phyloP scores from a whole-genome alignment of 208 protist genomes.

The Angomonas deanei region DNA sequence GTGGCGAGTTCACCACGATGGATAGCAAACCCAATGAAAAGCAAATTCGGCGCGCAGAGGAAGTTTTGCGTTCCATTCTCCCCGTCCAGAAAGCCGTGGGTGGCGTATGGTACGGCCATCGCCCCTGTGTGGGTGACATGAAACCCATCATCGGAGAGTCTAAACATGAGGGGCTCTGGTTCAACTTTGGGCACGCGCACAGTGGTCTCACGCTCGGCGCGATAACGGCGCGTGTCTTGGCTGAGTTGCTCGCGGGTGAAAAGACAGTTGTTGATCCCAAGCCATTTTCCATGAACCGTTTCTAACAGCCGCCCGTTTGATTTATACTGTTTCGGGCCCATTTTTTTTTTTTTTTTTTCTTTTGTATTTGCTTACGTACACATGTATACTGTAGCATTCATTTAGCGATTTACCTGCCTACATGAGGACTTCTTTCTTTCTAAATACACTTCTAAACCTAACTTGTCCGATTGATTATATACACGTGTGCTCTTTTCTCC shows the following conservation, averaged over 20 bases:
- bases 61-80: slow-evolving; percentile 9
- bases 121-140: slow-evolving; percentile 22
- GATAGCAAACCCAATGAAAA: slow-evolving; percentile 13
- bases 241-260: slow-evolving; percentile 19
- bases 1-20: slow-evolving; percentile 18
- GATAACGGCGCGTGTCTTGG: slow-evolving; percentile 14
- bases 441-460: not conserved
- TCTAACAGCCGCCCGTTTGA: not conserved
- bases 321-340: not conserved
- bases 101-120: slow-evolving; percentile 17
- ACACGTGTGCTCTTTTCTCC: not conserved
- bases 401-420: not conserved
- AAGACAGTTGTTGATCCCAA: slow-evolving; percentile 16
- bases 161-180: slow-evolving; percentile 16
- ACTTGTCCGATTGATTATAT: not conserved
- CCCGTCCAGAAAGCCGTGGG: slow-evolving; percentile 15
- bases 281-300: slow-evolving; percentile 17
- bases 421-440: not conserved
- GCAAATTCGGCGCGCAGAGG: slow-evolving; percentile 12
- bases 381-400: not conserved
- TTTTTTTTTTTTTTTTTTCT: not conserved
- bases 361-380: slow-evolving; percentile 1
- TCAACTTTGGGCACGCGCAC: slow-evolving; percentile 19
- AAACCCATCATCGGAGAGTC: slow-evolving; percentile 27
- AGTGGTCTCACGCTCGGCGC: slow-evolving; percentile 15